A percentile compares a stretch with the other conserved stretches of the same genome.
Evolutionary conservation across 352 stramenopile species (phyloP).

Genomic region (Phytopythium montanum): DNA sequence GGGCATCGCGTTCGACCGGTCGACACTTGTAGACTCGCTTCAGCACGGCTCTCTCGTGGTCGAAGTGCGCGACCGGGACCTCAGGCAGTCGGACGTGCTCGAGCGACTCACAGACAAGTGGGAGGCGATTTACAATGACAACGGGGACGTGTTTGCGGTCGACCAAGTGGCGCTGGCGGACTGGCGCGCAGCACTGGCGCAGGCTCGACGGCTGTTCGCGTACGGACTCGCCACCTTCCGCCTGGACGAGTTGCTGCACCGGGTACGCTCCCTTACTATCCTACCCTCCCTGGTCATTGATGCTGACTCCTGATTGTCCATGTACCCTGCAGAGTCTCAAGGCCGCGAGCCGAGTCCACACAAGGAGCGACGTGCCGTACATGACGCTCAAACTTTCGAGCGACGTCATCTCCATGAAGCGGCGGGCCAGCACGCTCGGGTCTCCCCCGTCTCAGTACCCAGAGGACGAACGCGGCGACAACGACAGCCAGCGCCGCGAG

Average conservation of each 20-base stretch:
- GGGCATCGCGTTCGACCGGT: slow-evolving; percentile 29
- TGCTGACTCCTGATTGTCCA: not conserved
- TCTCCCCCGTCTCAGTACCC: slow-evolving; percentile 2
- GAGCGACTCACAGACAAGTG: slow-evolving; percentile 49
- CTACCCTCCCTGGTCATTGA: too few relatives aligned
- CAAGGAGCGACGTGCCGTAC: slow-evolving; percentile 21
- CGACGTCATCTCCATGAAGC: slow-evolving; percentile 51
- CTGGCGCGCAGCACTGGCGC: slow-evolving; percentile 36
- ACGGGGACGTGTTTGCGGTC: slow-evolving; percentile 31
- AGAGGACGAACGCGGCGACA: not conserved
- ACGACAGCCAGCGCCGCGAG: slow-evolving; percentile 13
- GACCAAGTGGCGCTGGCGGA: slow-evolving; percentile 58
- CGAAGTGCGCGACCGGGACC: slow-evolving; percentile 72
- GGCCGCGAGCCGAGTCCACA: slow-evolving; percentile 11
- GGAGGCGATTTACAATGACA: slow-evolving; percentile 39
- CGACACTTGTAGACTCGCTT: slow-evolving; percentile 49
- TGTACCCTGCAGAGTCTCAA: slow-evolving; percentile 7
- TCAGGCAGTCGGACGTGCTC: slow-evolving; percentile 31
- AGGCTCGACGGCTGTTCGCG: slow-evolving; percentile 42
- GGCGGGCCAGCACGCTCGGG: slow-evolving; percentile 44
- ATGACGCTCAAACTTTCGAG: slow-evolving; percentile 41
- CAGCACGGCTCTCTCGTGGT: slow-evolving; percentile 31
- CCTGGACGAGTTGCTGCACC: slow-evolving; percentile 50
- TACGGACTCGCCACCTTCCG: slow-evolving; percentile 56
- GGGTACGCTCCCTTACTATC: slow-evolving; percentile 3